Evolutionary conservation across 2,329 filamentous ascomycete genomes (phyloP), one percentile per base, ranked within the genome.

Genomic region (Stemphylium beticola): DNA sequence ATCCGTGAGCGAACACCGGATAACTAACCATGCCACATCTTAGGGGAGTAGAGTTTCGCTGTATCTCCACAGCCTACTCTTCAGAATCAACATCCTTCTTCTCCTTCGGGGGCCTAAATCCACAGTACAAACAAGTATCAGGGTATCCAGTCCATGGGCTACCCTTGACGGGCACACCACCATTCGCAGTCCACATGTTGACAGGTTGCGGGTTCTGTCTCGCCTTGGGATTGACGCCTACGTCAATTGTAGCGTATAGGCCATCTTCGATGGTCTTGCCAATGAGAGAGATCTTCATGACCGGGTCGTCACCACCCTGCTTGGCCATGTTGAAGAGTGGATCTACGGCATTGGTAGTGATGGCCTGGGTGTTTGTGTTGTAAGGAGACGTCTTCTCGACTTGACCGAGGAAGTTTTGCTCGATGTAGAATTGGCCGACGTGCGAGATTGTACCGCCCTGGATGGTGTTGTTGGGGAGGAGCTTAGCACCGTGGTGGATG

Each of bases 401-500:
- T 34, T 76, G 58, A 22, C 64, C 63, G 60, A 85, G 80, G 9
- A 89, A 80, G 58, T 78, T 76, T 67, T 87, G 82, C 69, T 89
- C 85, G 51, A 86, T 86, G 79, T 86, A 89, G 45, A 86, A 67
- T 69, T 90, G 86, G 15, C 86, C 86, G 34, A 88, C 79, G 73
- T 89, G 85, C 7, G 82, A 80, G 53, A 83, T 79, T 45, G 74
- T 77, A 14, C 78, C 77, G 55, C 78, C 82, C 36, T 74, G 71
- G 57, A 84, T 79, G 53, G 83, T 83, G 49, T 81, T 82, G 65
- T 82, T 85, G 41, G 76, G 61, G 40, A 79, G 75, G 6, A 78
- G 64, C 37, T 71, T 76, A 39, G 65, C 69, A 42, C 73, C 72
- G 53, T 74, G 71, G 53, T 77, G 75, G 36, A 78, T 66, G 46